A percentile compares a stretch with the other conserved stretches of the same genome.
Conservation (phyloP, 2,329 filamentous ascomycete genomes). For the Scytalidium sp. region DNA sequence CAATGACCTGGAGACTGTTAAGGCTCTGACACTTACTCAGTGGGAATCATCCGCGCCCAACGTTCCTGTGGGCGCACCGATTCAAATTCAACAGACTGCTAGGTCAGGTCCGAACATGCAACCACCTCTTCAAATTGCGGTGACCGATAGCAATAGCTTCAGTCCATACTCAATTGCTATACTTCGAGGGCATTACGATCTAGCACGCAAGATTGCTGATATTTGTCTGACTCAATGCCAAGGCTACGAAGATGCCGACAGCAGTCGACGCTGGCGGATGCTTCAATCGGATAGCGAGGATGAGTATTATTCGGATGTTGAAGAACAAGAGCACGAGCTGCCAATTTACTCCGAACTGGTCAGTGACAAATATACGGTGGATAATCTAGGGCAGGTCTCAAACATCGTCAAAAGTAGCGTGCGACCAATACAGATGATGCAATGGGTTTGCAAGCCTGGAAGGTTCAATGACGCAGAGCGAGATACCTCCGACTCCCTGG, state of each 20-base stretch:
- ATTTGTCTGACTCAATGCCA: conserved; percentile 68
- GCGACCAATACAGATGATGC: conserved; percentile 52
- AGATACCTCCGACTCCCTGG: conserved; percentile 6
- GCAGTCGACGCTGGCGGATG: conserved; percentile 34
- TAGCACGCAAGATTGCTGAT: conserved; percentile 65
- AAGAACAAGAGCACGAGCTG: conserved; percentile 32
- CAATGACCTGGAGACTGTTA: conserved; percentile 66
- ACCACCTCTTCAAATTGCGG: conserved; percentile 61
- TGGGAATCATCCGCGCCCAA: conserved; percentile 48
- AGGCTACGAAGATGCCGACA: conserved; percentile 34
- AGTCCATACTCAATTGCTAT: conserved; percentile 67
- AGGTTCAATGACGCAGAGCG: conserved; percentile 25
- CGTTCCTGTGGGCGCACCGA: too few species aligned
- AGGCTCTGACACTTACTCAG: conserved; percentile 56
- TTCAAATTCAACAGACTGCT: neutral
- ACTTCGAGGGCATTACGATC: conserved; percentile 58
- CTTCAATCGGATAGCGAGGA: conserved; percentile 33
- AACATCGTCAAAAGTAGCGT: conserved; percentile 64
- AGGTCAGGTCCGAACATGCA: conserved; percentile 31
- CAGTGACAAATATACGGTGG: conserved; percentile 69
- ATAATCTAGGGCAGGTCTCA: conserved; percentile 68
- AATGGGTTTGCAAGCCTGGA: conserved; percentile 32
- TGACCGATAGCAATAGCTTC: conserved; percentile 42
- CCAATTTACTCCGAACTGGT: conserved; percentile 54
- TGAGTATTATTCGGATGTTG: conserved; percentile 20